Evolutionary conservation across 2,329 filamentous ascomycete species (phyloP), one percentile per base, ranked within the genome.

Genomic region (Xylariales sp.): DNA sequence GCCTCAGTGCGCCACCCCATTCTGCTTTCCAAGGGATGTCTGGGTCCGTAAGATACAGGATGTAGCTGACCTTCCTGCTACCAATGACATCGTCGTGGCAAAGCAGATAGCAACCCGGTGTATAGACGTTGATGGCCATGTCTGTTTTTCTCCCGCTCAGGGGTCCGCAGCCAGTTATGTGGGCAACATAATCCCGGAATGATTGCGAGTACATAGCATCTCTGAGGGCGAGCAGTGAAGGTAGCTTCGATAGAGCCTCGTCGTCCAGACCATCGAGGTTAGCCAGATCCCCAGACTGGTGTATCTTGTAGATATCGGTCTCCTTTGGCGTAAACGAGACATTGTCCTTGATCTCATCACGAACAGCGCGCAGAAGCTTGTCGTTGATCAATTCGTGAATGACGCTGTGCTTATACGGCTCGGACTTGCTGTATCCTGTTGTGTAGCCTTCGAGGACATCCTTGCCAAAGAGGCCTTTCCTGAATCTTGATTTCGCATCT

Each of bases 71-170:
- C 51, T 90, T 83, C 46, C 93, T 79, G 58, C 86, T 95, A n/a
- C 93, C 93, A 63, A 98, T 98, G 46, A 98, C 93, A 66, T 98
- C 93, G 71, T 98, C 93, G 59, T 98, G 93, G 66, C 93, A 97
- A 21, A 98, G 74, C 19, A 98, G 75, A 62, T 94, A 95, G 60
- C 91, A 97, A 29, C 93, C 91, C 4, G 93, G 91, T 0, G 89
- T 96, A 64, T 98, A 98, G 38, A 98, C 83, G 60, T 98, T 98
- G 72, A 98, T 95, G 45, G 93, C 93, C 89, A 98, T 95, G 65
- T 98, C 93, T 14, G 93, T 97, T 74, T 97, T 98, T 63, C 79
- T 80, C 2, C 90, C 93, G 56, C 88, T 95, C 58, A 98, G 66
- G 44, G 88, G 82, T 0, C 93, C 93, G 43, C 88, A 88, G 45